Base-by-base conservation (phyloP, 495 filamentous ascomycete genomes). In the Penicillium ucsense region DNA sequence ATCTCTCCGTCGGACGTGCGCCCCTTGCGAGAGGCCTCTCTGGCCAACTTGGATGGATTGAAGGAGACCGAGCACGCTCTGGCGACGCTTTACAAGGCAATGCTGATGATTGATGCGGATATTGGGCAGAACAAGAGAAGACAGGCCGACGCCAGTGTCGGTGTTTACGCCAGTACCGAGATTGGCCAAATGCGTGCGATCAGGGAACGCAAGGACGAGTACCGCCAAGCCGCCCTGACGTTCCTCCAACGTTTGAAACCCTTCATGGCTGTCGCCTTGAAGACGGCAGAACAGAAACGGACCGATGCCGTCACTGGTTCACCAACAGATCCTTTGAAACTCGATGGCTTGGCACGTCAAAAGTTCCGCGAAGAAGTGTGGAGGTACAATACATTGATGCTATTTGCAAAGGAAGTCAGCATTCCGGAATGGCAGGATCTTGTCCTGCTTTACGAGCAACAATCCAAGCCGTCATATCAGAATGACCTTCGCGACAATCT, bases 141-240 rank as follows among this genome's bases (percentile, higher is more conserved):
- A 27, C 59, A 62, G 28, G 65, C 63, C 7, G 73, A 78, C 57
- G 65, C 68, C 35, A 79, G 75, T 52, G 70, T 76, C 20, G 75
- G 80, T 35, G 78, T 80, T 11, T 81, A 86, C 48, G 79, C 77
- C 6, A 83, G 85, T 59, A 87, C 79, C 45, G 89, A 92, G 51
- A 82, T 95, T 53, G 85, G 86, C 38, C 83, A 85, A 54, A 95
- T 97, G 89, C 83, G 83, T 41, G 91, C 94, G 38, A 82, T 97
- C 29, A 84, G 89, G 51, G 88, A 96, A 61, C 91, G 91, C 74
- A 91, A 86, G 62, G 89, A 92, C 52, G 82, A 82, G 48, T 97
- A 95, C 56, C 75, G 81, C 32, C 68, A 76, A 5, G 84, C 91
- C 52, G 84, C 81, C 52, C 63, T 69, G 8, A 56, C 72, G 8